Evolutionary conservation across 495 filamentous ascomycete genomes (phyloP).

Genomic region (Hypoxylon trugodes): DNA sequence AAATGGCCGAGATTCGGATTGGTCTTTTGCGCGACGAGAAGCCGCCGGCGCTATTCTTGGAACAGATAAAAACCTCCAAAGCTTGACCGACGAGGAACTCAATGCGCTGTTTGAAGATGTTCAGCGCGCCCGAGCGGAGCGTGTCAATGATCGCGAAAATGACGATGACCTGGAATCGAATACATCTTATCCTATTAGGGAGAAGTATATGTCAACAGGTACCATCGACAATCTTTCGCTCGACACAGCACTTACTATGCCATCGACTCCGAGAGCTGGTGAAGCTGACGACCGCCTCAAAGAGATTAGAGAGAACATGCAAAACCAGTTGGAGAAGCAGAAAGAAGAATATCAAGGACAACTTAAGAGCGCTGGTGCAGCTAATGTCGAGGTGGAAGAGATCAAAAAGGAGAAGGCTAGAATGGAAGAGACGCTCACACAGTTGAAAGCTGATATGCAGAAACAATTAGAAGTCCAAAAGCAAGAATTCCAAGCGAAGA

Average conservation of each 20-base stretch:
- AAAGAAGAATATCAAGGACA: slow-evolving; percentile 85
- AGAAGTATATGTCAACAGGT: slow-evolving; percentile 96
- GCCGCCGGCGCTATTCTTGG: slow-evolving; percentile 90
- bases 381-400: slow-evolving; percentile 83
- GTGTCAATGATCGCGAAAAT: slow-evolving; percentile 76
- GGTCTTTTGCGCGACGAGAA: slow-evolving; percentile 93
- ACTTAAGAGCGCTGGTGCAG: slow-evolving; percentile 77
- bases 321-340: slow-evolving; percentile 84
- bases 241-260: slow-evolving; percentile 92
- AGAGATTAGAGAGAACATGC: slow-evolving; percentile 85
- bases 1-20: slow-evolving; percentile 86
- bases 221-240: slow-evolving; percentile 97
- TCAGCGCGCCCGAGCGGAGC: slow-evolving; percentile 82
- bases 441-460: slow-evolving; percentile 87
- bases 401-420: slow-evolving; percentile 82
- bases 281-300: slow-evolving; percentile 78
- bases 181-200: slow-evolving; percentile 84
- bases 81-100: slow-evolving; percentile 90
- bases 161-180: slow-evolving; percentile 92
- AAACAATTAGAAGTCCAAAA: slow-evolving; percentile 77
- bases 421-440: slow-evolving; percentile 84
- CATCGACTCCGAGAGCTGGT: slow-evolving; percentile 83
- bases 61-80: slow-evolving; percentile 88
- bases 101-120: slow-evolving; percentile 96
- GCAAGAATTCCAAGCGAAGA: slow-evolving; percentile 75